Evolutionary conservation across 129 eudicot species (phyloP).

Genomic region (Centrapalus pauciflorus): DNA sequence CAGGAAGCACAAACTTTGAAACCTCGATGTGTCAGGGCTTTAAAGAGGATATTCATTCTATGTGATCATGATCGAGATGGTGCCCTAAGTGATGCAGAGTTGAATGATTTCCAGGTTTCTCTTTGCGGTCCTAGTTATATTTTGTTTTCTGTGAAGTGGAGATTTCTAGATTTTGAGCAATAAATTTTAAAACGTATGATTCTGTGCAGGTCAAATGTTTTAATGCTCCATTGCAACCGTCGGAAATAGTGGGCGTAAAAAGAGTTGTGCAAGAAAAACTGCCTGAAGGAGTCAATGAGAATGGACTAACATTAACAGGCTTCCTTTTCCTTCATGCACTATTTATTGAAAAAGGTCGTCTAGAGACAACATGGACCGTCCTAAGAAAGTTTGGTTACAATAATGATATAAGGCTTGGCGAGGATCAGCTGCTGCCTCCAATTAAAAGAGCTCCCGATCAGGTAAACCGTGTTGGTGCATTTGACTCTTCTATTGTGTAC

Average conservation of each 20-base stretch:
- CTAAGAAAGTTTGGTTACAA: constrained; percentile 88
- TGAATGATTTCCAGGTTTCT: constrained; percentile 94
- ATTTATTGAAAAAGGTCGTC: constrained; percentile 83
- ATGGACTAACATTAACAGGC: constrained; percentile 89
- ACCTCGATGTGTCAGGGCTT: constrained; percentile 91
- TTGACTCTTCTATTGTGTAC: neutral
- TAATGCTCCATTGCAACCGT: constrained; percentile 92
- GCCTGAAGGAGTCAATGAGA: constrained; percentile 76
- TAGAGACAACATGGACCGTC: constrained; percentile 97
- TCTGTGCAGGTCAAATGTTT: constrained; percentile 80
- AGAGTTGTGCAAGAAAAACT: constrained; percentile 93
- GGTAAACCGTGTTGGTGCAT: constrained; percentile 31
- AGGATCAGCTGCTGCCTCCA: constrained; percentile 70
- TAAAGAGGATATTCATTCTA: constrained; percentile 84
- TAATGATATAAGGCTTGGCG: constrained; percentile 76
- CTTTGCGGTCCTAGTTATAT: constrained; percentile 10
- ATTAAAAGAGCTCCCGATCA: constrained; percentile 77
- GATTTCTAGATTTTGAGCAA: neutral
- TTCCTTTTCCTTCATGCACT: constrained; percentile 91
- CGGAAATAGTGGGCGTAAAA: constrained; percentile 88
- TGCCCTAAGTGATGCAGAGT: constrained; percentile 86
- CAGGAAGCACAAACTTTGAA: constrained; percentile 82
- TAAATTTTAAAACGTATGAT: neutral
- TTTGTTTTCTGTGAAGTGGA: neutral
- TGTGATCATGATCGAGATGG: constrained; percentile 97